Conservation (phyloP, 495 filamentous ascomycete genomes). For the Sphaerosporella brunnea region DNA sequence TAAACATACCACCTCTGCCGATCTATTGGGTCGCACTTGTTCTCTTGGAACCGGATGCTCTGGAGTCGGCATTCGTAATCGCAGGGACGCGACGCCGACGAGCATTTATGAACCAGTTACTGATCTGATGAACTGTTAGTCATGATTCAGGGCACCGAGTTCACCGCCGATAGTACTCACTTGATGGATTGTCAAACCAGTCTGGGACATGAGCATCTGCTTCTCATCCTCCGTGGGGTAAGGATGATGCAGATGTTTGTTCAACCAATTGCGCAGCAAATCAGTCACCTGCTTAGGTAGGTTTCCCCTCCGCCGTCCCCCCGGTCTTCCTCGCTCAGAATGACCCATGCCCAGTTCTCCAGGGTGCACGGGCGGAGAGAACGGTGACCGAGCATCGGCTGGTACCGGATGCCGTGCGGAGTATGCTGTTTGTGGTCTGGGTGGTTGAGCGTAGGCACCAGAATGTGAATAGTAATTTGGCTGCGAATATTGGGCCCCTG, state of each 20-base stretch:
- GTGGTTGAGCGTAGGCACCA: constrained; percentile 15
- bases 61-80: constrained; percentile 4
- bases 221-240: constrained; percentile 89
- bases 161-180: too few relatives aligned
- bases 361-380: constrained; percentile 13
- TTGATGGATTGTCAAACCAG: constrained; percentile 65
- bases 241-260: constrained; percentile 56
- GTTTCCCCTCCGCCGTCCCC: constrained; percentile 59
- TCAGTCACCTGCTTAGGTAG: constrained; percentile 73
- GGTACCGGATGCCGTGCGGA: constrained; percentile 10
- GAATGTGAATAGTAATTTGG: constrained; percentile 17
- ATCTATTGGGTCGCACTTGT: constrained; percentile 1
- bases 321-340: constrained; percentile 27
- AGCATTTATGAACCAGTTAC: constrained; percentile 94
- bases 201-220: constrained; percentile 56
- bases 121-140: constrained; percentile 39
- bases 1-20: too few relatives aligned
- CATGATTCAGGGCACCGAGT: too few relatives aligned
- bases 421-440: background rate
- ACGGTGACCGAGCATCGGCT: constrained; percentile 19
- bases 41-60: background rate
- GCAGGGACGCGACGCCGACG: constrained; percentile 57
- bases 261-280: constrained; percentile 64
- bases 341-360: constrained; percentile 20
- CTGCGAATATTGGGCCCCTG: constrained; percentile 11